Evolutionary conservation across 441 rosid genomes (phyloP).

Genomic region (Corymbia citriodora): DNA sequence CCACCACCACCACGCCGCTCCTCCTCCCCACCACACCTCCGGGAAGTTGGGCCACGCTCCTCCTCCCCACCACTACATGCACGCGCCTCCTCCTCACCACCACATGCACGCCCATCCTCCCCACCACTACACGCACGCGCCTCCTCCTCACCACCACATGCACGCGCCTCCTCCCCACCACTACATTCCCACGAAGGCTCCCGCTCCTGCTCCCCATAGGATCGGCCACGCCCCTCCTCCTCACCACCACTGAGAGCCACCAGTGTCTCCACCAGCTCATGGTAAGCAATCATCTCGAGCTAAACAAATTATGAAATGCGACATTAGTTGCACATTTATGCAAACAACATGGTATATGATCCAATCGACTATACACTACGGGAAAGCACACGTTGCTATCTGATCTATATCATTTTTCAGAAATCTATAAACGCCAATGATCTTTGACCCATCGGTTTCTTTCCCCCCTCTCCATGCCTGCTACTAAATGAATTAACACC

Average conservation of each 20-base stretch:
- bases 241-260: neutral
- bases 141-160: neutral
- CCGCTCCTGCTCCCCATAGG: neutral
- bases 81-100: neutral
- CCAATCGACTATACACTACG: neutral
- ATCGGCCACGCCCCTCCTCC: neutral
- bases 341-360: neutral
- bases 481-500: neutral
- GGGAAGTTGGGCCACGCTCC: neutral
- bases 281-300: neutral
- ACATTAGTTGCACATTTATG: neutral
- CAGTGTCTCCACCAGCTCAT: neutral
- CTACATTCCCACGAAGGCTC: neutral
- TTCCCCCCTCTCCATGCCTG: neutral
- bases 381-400: neutral
- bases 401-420: neutral
- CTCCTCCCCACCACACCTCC: neutral
- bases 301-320: neutral
- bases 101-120: neutral
- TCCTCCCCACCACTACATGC: neutral
- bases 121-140: neutral
- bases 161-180: neutral
- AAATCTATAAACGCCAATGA: neutral
- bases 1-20: neutral
- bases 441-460: neutral